Percentiles rank a stretch among this genome's conserved stretches.
Evolutionary conservation across 495 filamentous ascomycete genomes (phyloP).

Genomic region (Aspergillus kassunensis): DNA sequence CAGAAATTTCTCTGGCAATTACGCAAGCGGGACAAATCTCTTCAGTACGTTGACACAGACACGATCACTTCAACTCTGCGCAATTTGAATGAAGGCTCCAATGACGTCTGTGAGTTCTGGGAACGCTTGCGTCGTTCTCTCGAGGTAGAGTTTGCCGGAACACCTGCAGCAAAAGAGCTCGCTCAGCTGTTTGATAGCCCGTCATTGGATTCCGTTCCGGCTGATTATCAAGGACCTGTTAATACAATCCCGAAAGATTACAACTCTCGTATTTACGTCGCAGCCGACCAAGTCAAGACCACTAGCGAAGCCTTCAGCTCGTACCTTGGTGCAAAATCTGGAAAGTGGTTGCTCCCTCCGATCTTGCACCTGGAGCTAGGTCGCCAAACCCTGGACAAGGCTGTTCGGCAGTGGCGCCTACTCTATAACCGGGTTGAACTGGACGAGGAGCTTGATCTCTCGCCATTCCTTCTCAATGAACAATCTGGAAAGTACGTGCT

Average conservation of each 20-base stretch:
- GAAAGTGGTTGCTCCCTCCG: constrained; percentile 41
- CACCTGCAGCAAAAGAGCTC: constrained; percentile 35
- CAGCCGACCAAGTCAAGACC: constrained; percentile 33
- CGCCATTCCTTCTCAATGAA: constrained; percentile 29
- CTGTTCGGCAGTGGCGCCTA: constrained; percentile 53
- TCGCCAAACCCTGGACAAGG: constrained; percentile 52
- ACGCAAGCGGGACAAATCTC: constrained; percentile 31
- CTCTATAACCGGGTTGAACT: constrained; percentile 53
- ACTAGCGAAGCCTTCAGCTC: constrained; percentile 28
- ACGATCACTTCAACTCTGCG: constrained; percentile 38
- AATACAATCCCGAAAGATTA: constrained; percentile 37
- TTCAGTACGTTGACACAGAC: constrained; percentile 43
- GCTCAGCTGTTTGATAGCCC: constrained; percentile 46
- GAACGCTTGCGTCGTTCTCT: constrained; percentile 50
- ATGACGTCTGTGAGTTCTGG: constrained; percentile 51
- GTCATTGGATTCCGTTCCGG: constrained; percentile 2
- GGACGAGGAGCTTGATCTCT: constrained; percentile 50
- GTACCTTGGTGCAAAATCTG: constrained; percentile 33
- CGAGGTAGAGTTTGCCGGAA: constrained; percentile 48
- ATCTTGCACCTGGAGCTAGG: constrained; percentile 57
- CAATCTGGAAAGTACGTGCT: constrained; percentile 49
- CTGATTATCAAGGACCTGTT: constrained; percentile 10
- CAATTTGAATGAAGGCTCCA: constrained; percentile 41
- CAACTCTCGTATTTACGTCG: constrained; percentile 39
- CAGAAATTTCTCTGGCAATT: constrained; percentile 45